Evolutionary conservation across 768 basidiomycete species (phyloP).

Genomic region (Steccherinum ochraceum): DNA sequence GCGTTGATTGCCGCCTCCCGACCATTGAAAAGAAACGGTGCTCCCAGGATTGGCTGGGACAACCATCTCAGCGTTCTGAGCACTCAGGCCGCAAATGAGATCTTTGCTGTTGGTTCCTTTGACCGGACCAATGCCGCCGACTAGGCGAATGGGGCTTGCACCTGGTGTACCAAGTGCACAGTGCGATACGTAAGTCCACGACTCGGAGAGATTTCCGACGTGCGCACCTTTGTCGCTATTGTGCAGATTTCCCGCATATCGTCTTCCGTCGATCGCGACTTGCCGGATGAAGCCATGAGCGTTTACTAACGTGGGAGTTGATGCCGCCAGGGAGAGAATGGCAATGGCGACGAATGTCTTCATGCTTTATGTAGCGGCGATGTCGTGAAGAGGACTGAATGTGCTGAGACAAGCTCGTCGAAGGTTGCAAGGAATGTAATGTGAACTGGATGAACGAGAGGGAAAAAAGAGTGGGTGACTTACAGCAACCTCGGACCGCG

Average conservation of each 20-base stretch:
- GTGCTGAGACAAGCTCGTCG: slow-evolving; percentile 1
- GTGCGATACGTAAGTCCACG: not conserved
- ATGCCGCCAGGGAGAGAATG: slow-evolving; percentile 11
- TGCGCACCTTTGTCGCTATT: slow-evolving; percentile 26
- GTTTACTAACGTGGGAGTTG: slow-evolving; percentile 18
- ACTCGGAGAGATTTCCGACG: not conserved
- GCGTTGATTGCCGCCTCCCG: slow-evolving; percentile 31
- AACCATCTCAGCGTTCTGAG: slow-evolving; percentile 41
- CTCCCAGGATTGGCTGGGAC: slow-evolving; percentile 58
- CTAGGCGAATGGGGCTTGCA: slow-evolving; percentile 38
- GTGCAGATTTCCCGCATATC: slow-evolving; percentile 37
- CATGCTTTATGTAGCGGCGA: not conserved
- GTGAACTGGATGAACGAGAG: not conserved
- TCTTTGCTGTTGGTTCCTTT: slow-evolving; percentile 52
- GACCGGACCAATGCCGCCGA: slow-evolving; percentile 38
- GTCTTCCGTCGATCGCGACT: slow-evolving; percentile 37
- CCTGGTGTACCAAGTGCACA: slow-evolving; percentile 11
- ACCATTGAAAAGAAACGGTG: slow-evolving; percentile 49
- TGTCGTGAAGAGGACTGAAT: not conserved
- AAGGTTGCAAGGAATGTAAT: not conserved
- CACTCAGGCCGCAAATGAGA: slow-evolving; percentile 55
- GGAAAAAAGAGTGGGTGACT: not conserved
- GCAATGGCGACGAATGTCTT: not conserved
- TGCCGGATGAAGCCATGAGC: slow-evolving; percentile 40
- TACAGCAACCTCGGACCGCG: not conserved